These are phyloP conservation scores for Rhizoclosmatium sp. DNA, from an alignment of 192 early-diverging fungal genomes.

Conservation along the genomic window DNA sequence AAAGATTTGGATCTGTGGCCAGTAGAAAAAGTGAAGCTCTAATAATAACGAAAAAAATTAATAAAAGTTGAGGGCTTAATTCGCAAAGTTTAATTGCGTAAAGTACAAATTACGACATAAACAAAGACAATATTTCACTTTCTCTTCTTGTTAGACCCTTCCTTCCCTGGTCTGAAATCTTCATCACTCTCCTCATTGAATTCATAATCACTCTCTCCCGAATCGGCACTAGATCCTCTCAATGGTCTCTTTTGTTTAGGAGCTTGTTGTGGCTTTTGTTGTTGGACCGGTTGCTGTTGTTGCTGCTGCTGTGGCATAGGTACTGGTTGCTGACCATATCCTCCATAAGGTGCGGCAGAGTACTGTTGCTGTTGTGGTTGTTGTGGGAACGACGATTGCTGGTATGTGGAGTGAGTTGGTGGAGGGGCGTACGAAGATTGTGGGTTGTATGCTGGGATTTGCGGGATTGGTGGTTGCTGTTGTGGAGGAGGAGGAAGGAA, in stretches of 20 bases:
- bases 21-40: no score
- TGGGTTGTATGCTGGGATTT: no score
- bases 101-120: no score
- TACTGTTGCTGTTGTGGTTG: background rate
- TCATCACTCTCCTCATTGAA: background rate
- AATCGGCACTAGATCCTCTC: background rate
- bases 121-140: no score
- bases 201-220: conserved; percentile 8
- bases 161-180: background rate
- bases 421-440: background rate
- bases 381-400: background rate
- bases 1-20: no score
- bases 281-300: background rate
- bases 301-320: background rate
- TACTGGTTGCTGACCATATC: background rate
- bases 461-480: background rate
- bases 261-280: background rate
- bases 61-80: no score
- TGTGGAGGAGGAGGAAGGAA: background rate
- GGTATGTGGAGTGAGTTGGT: background rate
- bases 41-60: no score
- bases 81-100: no score
- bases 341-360: background rate
- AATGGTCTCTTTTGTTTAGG: background rate
- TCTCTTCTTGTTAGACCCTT: no score